A percentile compares a stretch with the other conserved stretches of the same genome.
These are phyloP conservation scores for Pyrrhoderma lamaoense DNA, from an alignment of 1,284 basidiomycete species.

Conservation along the genomic window DNA sequence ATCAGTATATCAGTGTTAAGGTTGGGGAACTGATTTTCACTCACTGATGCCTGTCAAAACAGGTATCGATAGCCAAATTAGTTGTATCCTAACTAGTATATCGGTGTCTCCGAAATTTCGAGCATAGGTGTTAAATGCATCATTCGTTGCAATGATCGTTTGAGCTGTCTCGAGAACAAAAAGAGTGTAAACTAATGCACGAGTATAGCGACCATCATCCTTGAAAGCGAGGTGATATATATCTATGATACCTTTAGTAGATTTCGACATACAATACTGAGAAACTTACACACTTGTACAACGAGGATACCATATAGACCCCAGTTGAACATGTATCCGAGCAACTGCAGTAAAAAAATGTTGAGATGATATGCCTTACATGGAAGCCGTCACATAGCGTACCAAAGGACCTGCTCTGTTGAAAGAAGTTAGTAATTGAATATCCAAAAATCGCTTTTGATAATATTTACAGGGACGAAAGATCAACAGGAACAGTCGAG, in stretches of 20 bases:
- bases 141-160: slow-evolving; percentile 22
- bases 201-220: slow-evolving; percentile 20
- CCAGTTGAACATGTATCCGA: slow-evolving; percentile 6
- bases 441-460: too few species aligned
- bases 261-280: neutral
- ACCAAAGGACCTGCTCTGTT: too few species aligned
- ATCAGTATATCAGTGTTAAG: neutral
- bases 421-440: too few species aligned
- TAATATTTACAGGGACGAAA: too few species aligned
- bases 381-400: too few species aligned
- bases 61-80: neutral
- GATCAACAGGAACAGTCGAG: too few species aligned
- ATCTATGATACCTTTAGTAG: slow-evolving; percentile 17
- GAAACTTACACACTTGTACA: slow-evolving; percentile 5
- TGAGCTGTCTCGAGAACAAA: slow-evolving; percentile 23
- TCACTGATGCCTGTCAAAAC: neutral
- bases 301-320: slow-evolving; percentile 2
- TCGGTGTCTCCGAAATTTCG: slow-evolving; percentile 23
- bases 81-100: neutral
- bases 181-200: slow-evolving; percentile 22
- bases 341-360: neutral
- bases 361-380: too few species aligned
- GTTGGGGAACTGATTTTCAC: neutral
- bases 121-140: slow-evolving; percentile 23
- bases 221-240: slow-evolving; percentile 25